A percentile compares a stretch with the other conserved stretches of the same genome.
These are phyloP conservation scores for Lolium multiflorum DNA, from an alignment of 176 grass and related monocot genomes.

Conservation along the genomic window DNA sequence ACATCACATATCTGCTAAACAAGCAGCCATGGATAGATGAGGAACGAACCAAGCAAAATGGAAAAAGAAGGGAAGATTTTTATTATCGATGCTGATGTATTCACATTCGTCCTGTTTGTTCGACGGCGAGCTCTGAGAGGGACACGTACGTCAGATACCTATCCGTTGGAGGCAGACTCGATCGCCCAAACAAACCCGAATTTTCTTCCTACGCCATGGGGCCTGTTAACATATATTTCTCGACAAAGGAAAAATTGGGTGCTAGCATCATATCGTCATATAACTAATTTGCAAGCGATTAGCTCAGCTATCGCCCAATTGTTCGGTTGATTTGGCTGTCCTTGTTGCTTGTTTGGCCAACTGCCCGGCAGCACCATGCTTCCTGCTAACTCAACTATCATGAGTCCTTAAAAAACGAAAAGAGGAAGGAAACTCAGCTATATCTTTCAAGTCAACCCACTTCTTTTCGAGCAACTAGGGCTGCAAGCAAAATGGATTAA, in stretches of 20 bases:
- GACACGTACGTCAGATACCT: slow-evolving; percentile 36
- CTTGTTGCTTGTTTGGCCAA: slow-evolving; percentile 55
- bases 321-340: slow-evolving; percentile 17
- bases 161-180: slow-evolving; percentile 37
- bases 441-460: slow-evolving; percentile 12
- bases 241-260: neutral
- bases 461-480: slow-evolving; percentile 13
- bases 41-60: neutral
- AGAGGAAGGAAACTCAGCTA: slow-evolving; percentile 24
- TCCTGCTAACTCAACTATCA: slow-evolving; percentile 57
- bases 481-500: neutral
- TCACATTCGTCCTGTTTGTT: slow-evolving; percentile 16
- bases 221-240: neutral
- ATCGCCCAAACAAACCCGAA: slow-evolving; percentile 35
- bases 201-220: slow-evolving; percentile 35
- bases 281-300: neutral
- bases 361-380: slow-evolving; percentile 38
- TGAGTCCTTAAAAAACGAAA: neutral
- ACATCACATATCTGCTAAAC: neutral
- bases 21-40: neutral
- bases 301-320: slow-evolving; percentile 31
- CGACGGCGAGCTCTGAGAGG: slow-evolving; percentile 11
- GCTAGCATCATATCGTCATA: neutral
- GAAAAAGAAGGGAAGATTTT: neutral
- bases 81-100: slow-evolving; percentile 32